phyloP scores from a whole-genome alignment of 1,139 yeast genomes.

The Casaregolazyma suthepensis region DNA sequence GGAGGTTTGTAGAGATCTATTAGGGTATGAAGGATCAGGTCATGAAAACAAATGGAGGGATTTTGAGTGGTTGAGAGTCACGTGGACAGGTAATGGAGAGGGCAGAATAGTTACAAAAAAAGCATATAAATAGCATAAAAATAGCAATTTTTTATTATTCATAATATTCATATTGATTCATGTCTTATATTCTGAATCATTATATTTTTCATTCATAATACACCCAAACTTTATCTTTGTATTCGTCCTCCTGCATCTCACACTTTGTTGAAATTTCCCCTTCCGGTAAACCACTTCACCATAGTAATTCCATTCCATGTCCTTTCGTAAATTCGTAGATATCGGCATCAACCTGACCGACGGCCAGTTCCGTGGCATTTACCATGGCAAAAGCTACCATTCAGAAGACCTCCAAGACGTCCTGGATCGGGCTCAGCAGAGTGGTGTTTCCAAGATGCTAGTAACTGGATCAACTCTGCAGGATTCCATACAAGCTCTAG shows the following conservation, averaged over 20 bases:
- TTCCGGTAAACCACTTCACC: neutral
- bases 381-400: slow-evolving; percentile 66
- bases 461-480: slow-evolving; percentile 74
- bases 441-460: slow-evolving; percentile 63
- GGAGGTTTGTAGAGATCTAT: neutral
- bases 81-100: too few relatives aligned
- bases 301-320: neutral
- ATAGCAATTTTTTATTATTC: too few relatives aligned
- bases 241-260: neutral
- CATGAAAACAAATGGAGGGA: neutral
- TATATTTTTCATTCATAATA: neutral
- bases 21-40: neutral
- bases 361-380: slow-evolving; percentile 75
- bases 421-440: slow-evolving; percentile 56
- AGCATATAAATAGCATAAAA: too few relatives aligned
- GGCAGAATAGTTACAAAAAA: too few relatives aligned
- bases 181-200: too few relatives aligned
- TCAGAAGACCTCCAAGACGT: slow-evolving; percentile 60
- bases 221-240: neutral
- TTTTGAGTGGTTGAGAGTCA: neutral
- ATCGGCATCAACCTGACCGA: slow-evolving; percentile 81
- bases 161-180: neutral
- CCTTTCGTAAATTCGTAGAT: slow-evolving; percentile 8
- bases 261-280: neutral
- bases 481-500: slow-evolving; percentile 52